Conservation (phyloP, 163 green algal species). For the Chlamydomonas reinhardtii region DNA sequence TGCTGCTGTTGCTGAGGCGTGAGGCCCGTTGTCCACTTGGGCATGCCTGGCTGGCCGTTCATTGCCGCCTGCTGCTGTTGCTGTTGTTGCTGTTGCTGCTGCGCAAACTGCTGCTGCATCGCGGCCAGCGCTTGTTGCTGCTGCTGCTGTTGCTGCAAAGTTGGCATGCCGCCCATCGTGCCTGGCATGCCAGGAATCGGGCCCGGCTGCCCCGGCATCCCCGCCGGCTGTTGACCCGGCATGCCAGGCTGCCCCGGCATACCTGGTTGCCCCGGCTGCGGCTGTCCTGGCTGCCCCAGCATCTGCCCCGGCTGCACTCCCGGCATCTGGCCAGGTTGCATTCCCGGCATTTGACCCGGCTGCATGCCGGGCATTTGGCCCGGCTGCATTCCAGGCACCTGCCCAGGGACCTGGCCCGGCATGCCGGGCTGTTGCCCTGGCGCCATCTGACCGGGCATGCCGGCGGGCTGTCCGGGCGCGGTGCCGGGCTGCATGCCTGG, state of each 20-base stretch:
- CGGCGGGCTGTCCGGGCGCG: background rate
- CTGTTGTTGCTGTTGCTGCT: slow-evolving; percentile 35
- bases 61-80: slow-evolving; percentile 5
- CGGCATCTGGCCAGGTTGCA: background rate
- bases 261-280: background rate
- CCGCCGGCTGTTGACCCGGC: background rate
- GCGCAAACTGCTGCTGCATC: slow-evolving; percentile 19
- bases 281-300: background rate
- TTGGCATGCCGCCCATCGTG: background rate
- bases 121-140: slow-evolving; percentile 28
- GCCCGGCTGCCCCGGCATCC: background rate
- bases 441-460: background rate
- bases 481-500: background rate
- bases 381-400: background rate
- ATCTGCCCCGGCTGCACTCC: slow-evolving; percentile 2
- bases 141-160: slow-evolving; percentile 45
- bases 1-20: slow-evolving; percentile 14
- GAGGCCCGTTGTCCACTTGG: slow-evolving; percentile 34
- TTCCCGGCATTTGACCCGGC: background rate
- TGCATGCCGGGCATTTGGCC: background rate
- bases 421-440: background rate
- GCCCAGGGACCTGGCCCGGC: background rate
- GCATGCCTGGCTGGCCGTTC: slow-evolving; percentile 13
- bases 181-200: background rate
- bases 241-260: background rate